Base-by-base conservation (phyloP, 345 rosid species). In the Combretum micranthum region DNA sequence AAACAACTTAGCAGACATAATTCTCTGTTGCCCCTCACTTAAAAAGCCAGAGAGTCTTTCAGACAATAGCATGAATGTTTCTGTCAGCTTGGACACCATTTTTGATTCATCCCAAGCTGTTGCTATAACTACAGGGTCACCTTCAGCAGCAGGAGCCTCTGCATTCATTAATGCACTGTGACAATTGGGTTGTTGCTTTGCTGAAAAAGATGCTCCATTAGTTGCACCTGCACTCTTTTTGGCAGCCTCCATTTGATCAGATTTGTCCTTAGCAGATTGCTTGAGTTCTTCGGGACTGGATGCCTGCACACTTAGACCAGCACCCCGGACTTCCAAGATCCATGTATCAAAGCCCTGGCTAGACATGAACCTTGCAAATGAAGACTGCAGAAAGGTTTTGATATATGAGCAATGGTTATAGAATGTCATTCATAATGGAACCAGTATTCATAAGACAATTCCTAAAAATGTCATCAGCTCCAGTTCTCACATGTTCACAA, bases 321-420 rank as follows among this genome's bases (percentile, higher is more conserved):
- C 97, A 50, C 99, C 97, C 69, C 96, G 84, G 59, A 93, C 83
- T 72, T 93, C 99, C 23, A 93, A 92, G 64, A 89, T 58, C 99
- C 99, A 93, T 1, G 97, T 93, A 71, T 93, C 99, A 75, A 85
- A 93, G 64, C 99, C 99, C 58, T 89, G 84, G 55, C 67, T 67
- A 44, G 96, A 82, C 96, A 87, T 87, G 61, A 77, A 75, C 42
- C 97, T 77, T 5, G 96, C 97, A 75, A 93, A 93, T 20, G 99
- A 93, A 64, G 79, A 82, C 94, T 89, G 79, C 18, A 66, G 47
- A 72, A 20, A 18, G 32, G 23, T 52, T 2, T 18, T 25, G 57
- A 44, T 25, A 12, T 15, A 20, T 59, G 42, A 64, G 46, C 50
- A 55, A 44, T 44, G 10, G 2, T 57, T 21, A 22, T 50, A 62